phyloP scores from a whole-genome alignment of 306 rosid genomes.

The Inga laurina region DNA sequence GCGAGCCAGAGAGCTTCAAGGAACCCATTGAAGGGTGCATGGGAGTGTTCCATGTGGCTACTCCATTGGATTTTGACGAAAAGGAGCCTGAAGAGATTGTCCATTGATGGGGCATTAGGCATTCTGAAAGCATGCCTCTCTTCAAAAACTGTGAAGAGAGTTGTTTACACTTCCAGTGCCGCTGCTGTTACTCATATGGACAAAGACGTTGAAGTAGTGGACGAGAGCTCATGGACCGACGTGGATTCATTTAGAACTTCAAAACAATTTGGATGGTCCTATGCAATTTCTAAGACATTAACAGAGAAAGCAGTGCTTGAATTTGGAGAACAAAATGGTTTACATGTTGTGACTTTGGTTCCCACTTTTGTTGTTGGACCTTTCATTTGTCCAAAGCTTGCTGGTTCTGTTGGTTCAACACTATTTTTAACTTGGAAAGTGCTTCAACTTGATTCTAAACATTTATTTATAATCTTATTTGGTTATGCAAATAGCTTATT shows the following conservation, averaged over 20 bases:
- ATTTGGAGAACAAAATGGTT: not conserved
- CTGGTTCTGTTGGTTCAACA: not conserved
- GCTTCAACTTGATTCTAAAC: not conserved
- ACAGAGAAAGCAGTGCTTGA: conserved; percentile 48
- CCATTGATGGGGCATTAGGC: not conserved
- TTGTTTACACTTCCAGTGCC: conserved; percentile 48
- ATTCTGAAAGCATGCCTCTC: not conserved
- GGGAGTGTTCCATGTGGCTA: not conserved
- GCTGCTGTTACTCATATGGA: not conserved
- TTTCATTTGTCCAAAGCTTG: conserved; percentile 34
- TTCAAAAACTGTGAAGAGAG: conserved; percentile 26
- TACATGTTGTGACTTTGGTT: not conserved
- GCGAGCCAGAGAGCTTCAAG: not conserved
- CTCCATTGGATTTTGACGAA: not conserved
- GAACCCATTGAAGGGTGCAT: not conserved
- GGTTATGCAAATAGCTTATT: not conserved
- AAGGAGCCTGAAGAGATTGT: not conserved
- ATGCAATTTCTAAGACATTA: conserved; percentile 43
- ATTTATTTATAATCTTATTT: not conserved
- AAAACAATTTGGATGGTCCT: conserved; percentile 5
- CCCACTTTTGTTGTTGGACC: not conserved
- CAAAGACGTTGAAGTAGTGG: too few relatives aligned
- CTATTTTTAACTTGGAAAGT: not conserved
- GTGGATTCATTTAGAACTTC: conserved; percentile 11
- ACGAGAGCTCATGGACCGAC: conserved; percentile 34